Conservation (phyloP, 129 eudicot genomes). For the Escallonia herrerae region DNA sequence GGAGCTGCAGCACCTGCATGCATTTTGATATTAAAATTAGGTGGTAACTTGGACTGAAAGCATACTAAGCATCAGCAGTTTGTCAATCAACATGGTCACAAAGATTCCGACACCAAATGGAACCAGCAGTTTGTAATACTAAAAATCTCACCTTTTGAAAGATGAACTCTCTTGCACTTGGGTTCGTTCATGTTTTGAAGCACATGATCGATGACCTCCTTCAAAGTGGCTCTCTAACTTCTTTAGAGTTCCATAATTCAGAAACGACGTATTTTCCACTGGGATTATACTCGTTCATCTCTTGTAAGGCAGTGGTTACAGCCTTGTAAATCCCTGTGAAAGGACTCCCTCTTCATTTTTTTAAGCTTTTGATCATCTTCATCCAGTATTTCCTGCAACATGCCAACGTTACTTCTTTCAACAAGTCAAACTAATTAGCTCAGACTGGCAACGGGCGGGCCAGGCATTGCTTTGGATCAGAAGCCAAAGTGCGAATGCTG, state of each 20-base stretch:
- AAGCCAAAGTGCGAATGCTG: too few species aligned
- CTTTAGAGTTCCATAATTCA: constrained; percentile 61
- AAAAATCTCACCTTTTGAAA: too few species aligned
- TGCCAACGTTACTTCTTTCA: background rate
- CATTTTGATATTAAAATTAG: too few species aligned
- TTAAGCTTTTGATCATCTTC: constrained; percentile 48
- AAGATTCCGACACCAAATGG: too few species aligned
- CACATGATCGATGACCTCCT: constrained; percentile 59
- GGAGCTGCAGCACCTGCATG: too few species aligned
- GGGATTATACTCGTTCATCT: constrained; percentile 56
- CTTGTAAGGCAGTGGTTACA: constrained; percentile 41
- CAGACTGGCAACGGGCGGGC: too few species aligned
- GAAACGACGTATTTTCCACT: constrained; percentile 47
- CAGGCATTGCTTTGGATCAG: too few species aligned
- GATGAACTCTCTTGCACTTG: background rate
- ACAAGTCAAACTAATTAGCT: too few species aligned
- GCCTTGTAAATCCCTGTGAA: constrained; percentile 31
- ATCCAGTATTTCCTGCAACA: constrained; percentile 42
- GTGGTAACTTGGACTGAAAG: too few species aligned
- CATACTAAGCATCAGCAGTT: too few species aligned
- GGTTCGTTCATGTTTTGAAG: constrained; percentile 30
- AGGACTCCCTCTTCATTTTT: constrained; percentile 47
- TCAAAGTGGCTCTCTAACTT: constrained; percentile 43
- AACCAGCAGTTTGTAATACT: too few species aligned
- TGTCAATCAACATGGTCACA: too few species aligned